Conservation (phyloP, 225 moss, liverwort and hornwort genomes). For the Bryoerythrophyllum caledonicum region DNA sequence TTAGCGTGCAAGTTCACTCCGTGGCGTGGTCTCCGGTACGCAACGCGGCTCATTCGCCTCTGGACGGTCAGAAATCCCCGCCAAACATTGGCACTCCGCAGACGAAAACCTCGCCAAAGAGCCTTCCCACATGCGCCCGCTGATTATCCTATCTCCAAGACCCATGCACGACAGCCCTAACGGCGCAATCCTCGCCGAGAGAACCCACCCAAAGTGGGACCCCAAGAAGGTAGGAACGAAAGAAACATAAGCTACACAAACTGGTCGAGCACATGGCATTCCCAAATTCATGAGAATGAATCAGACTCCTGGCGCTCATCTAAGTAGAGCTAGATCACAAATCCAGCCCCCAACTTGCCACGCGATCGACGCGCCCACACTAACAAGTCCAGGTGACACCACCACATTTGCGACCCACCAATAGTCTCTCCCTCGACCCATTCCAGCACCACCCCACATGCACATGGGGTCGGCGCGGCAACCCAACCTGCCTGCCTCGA, state of each 20-base stretch:
- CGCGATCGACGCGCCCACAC: constrained; percentile 12
- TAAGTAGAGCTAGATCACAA: background rate
- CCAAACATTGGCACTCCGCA: constrained; percentile 18
- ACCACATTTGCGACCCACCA: no score
- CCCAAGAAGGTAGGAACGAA: no score
- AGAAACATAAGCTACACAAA: no score
- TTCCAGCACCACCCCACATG: background rate
- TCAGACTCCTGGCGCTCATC: background rate
- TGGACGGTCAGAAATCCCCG: background rate
- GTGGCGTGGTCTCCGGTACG: background rate
- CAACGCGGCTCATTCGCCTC: background rate
- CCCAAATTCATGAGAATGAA: constrained; percentile 29
- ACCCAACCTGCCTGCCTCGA: no score
- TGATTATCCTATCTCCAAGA: background rate
- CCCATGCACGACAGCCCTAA: constrained; percentile 16
- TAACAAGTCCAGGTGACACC: background rate
- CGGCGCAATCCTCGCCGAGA: background rate
- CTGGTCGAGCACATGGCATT: background rate
- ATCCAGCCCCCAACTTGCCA: background rate
- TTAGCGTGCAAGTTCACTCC: constrained; percentile 20
- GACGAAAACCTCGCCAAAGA: background rate
- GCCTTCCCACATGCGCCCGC: no score
- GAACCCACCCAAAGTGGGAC: background rate
- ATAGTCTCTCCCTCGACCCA: no score
- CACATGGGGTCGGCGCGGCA: background rate